phyloP scores from a whole-genome alignment of 306 rosid species.

The Castanea sativa region DNA sequence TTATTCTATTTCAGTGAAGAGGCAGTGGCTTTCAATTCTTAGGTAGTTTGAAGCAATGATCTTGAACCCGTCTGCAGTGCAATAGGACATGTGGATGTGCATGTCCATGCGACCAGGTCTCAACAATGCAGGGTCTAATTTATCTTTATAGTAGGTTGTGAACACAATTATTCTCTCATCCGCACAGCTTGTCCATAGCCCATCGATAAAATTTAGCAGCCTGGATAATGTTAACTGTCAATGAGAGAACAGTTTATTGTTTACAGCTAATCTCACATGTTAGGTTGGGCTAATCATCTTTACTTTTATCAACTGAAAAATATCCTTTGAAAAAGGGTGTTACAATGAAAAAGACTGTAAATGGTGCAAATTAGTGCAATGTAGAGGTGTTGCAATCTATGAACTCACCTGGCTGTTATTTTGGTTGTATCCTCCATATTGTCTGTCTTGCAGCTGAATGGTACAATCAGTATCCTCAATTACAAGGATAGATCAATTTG shows the following conservation, averaged over 20 bases:
- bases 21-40: constrained; percentile 3
- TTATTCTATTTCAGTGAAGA: constrained; percentile 19
- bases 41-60: constrained; percentile 33
- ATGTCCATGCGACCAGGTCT: constrained; percentile 42
- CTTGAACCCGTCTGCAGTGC: constrained; percentile 23
- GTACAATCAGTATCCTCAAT: constrained; percentile 39
- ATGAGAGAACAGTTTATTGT: background rate
- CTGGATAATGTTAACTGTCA: constrained; percentile 23
- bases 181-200: constrained; percentile 27
- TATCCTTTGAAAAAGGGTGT: background rate
- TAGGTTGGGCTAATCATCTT: background rate
- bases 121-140: constrained; percentile 34
- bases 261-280: background rate
- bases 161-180: constrained; percentile 31
- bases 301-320: background rate
- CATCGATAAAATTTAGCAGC: constrained; percentile 30
- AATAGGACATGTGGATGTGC: constrained; percentile 39
- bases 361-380: background rate
- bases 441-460: constrained; percentile 17
- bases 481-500: constrained; percentile 30
- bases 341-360: background rate
- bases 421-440: background rate
- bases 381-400: background rate
- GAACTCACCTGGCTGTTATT: constrained; percentile 20
- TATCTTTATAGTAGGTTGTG: constrained; percentile 20